These are phyloP conservation scores for Parastagonospora avenae DNA, from an alignment of 2,329 filamentous ascomycete species.

Conservation along the genomic window DNA sequence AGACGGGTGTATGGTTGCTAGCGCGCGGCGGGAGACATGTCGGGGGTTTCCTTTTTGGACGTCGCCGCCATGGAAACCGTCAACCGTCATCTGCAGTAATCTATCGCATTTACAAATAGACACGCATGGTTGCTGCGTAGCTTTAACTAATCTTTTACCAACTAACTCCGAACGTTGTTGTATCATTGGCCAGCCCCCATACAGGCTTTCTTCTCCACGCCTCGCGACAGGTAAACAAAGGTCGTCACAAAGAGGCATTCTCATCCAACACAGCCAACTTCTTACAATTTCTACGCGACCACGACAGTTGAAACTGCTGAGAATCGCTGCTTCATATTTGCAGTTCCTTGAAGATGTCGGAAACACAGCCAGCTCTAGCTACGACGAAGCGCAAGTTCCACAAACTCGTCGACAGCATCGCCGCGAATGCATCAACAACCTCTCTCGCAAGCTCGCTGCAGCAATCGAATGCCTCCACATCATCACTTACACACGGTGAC, in stretches of 20 bases:
- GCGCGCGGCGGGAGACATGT: conserved; percentile 8
- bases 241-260: conserved; percentile 15
- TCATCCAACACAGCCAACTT: neutral
- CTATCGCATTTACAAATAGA: neutral
- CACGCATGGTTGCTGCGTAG: neutral
- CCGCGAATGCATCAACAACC: conserved; percentile 56
- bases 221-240: conserved; percentile 29
- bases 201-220: neutral
- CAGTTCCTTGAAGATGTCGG: conserved; percentile 17
- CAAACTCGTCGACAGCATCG: conserved; percentile 61
- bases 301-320: neutral
- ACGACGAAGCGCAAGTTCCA: conserved; percentile 86
- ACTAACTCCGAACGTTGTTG: neutral
- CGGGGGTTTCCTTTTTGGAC: conserved; percentile 27
- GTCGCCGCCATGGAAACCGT: conserved; percentile 22
- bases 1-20: conserved; percentile 4
- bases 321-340: neutral
- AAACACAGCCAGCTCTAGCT: conserved; percentile 62
- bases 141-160: neutral
- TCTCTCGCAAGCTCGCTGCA: conserved; percentile 43
- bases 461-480: conserved; percentile 42
- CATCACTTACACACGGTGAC: conserved; percentile 28
- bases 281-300: conserved; percentile 6
- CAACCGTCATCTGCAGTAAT: no score
- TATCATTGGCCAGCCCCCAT: neutral